Evolutionary conservation across 257 asterid genomes (phyloP), one percentile per base, ranked within the genome.

Genomic region (Jaltomata sinuosa): DNA sequence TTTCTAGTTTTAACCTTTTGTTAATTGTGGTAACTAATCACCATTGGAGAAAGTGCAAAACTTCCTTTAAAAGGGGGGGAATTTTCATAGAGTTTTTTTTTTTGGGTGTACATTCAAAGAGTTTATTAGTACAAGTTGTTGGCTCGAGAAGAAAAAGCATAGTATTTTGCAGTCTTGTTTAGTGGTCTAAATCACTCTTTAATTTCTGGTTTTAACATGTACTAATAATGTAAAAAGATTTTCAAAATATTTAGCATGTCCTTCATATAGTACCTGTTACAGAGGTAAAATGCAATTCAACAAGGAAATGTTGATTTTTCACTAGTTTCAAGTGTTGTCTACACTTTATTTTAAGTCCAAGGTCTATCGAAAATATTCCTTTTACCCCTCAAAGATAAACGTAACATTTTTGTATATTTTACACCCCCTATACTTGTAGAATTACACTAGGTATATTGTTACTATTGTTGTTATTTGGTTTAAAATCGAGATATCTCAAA

Each of bases 101-200:
- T 61, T 14, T 25, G 11, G 3, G 25, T 19, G 68, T 61, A 25
- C 68, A 61, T 61, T 22, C 57, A 72, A 72, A 42, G 14, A 72
- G 36, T 4, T 45, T 65, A 65, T 6, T 76, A 76, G 61, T 47
- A 47, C 81, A 47, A 82, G 83, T 83, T 85, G 32, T 79, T 87
- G 88, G 88, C 88, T 87, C 88, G 85, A 87, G 88, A 87, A 79
- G 3, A 38, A 27, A 71, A 68, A 29, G 0, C 32, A 52, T 29
- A n/a, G n/a, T n/a, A 27, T 12, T 68, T 83, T 67, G 83, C 84
- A 85, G 85, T 57, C 80, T 85, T 65, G 80, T 53, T 64, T 76
- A 14, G 25, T 45, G 38, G 59, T 45, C 22, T 65, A 65, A 54
- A 31, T 65, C 47, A 65, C 72, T 65, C 74, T 74, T 15, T 45